Base-by-base conservation (phyloP, 1,284 basidiomycete genomes). In the Cutaneotrichosporon sp. region DNA sequence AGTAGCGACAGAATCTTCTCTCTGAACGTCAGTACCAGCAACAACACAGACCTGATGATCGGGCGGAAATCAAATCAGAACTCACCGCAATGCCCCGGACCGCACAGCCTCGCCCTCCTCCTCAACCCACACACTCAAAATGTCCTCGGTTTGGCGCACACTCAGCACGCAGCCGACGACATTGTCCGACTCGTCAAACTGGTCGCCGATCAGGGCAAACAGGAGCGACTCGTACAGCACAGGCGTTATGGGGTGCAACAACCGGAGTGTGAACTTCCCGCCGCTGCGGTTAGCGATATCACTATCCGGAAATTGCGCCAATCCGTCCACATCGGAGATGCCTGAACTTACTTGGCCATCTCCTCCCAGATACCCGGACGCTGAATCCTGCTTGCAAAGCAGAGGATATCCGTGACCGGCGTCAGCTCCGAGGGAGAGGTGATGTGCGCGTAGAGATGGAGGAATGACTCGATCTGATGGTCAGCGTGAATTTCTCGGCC, bases 51-150 rank as follows among this genome's bases (percentile, higher is more conserved):
- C n/a, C n/a, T n/a, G n/a, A n/a, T n/a, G n/a, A n/a, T n/a, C n/a
- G 29, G 5, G 8, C 1, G 26, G 26, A 4, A n/a, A 3, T 17
- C 11, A 32, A 11, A 11, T 27, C 19, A 16, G 34, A 8, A 66
- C 72, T 54, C 51, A 75, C 74, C 65, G 68, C 48, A 76, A 51
- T 16, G 68, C 61, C 4, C 70, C 69, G 26, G 58, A 70, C 42
- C 66, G 61, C 3, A 73, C 68, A 10, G 62, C 57, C 27, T 74
- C 72, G 4, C 66, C 66, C 60, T 75, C 72, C 52, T 72, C 68
- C 54, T 76, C 75, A 5, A 75, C 73, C 75, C 75, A 76, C 12
- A 76, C 71, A 52, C 68, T 71, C 53, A 76, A 48, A n/a, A 75
- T 74, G 55, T 74, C 73, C 63, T 76, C 75, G 11, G 59, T 55